Conservation (phyloP, 2,329 filamentous ascomycete genomes). For the Sphaerulina vaccinii region DNA sequence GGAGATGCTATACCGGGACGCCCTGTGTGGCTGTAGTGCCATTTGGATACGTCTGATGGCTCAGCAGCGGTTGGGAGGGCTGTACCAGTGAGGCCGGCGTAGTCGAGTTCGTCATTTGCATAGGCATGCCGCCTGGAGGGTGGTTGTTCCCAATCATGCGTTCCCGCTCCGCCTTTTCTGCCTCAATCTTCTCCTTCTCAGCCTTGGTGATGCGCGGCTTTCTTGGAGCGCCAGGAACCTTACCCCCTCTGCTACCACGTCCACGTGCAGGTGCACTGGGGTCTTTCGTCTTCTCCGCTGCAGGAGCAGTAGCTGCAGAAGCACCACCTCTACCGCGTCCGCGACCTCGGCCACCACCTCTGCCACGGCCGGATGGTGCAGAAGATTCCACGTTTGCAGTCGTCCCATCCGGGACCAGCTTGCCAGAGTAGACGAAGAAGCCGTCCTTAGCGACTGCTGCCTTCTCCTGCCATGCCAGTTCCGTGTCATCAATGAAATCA, state of each 20-base stretch:
- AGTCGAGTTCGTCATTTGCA: neutral
- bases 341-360: conserved; percentile 51
- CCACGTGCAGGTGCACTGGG: conserved; percentile 37
- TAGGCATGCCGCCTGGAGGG: neutral
- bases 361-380: conserved; percentile 25
- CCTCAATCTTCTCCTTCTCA: conserved; percentile 76
- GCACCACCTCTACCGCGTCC: conserved; percentile 55
- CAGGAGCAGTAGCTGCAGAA: conserved; percentile 41
- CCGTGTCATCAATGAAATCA: conserved; percentile 81
- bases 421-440: conserved; percentile 97
- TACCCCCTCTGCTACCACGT: conserved; percentile 59
- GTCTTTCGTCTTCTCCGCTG: conserved; percentile 31
- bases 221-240: conserved; percentile 70
- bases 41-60: neutral
- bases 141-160: conserved; percentile 34
- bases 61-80: neutral
- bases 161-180: conserved; percentile 76
- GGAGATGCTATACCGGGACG: neutral
- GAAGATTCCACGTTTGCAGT: conserved; percentile 44
- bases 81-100: neutral
- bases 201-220: conserved; percentile 86
- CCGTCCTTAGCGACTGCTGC: conserved; percentile 92
- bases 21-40: neutral
- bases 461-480: conserved; percentile 92
- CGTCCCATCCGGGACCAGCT: conserved; percentile 81